A percentile compares a stretch with the other conserved stretches of the same genome.
These are phyloP conservation scores for Eutrema yunnanense DNA, from an alignment of 345 rosid species.

Conservation along the genomic window DNA sequence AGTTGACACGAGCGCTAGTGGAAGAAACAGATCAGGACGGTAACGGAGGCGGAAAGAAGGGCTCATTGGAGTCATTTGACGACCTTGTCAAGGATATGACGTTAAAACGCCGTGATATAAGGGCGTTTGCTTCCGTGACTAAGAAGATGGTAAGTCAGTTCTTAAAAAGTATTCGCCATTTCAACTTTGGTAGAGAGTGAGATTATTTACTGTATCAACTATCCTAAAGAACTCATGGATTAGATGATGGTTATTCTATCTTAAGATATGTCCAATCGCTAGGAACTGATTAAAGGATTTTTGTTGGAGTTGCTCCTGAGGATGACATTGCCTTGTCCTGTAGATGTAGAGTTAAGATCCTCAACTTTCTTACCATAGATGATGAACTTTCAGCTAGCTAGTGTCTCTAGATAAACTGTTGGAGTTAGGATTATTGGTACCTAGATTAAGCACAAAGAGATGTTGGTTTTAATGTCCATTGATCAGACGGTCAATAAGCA, in stretches of 20 bases:
- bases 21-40: constrained; percentile 50
- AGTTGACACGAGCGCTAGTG: constrained; percentile 62
- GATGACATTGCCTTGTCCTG: background rate
- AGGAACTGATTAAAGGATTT: background rate
- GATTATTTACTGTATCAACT: background rate
- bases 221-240: background rate
- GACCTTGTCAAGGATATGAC: constrained; percentile 69
- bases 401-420: background rate
- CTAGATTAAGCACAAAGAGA: background rate
- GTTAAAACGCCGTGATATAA: constrained; percentile 55
- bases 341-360: background rate
- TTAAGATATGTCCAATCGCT: background rate
- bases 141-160: constrained; percentile 65
- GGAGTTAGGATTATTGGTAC: background rate
- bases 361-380: background rate
- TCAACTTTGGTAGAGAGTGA: background rate
- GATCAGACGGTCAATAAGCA: background rate
- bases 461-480: background rate
- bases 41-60: constrained; percentile 32
- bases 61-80: constrained; percentile 54
- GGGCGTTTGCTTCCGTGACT: constrained; percentile 66
- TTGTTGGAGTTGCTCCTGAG: background rate
- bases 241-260: background rate
- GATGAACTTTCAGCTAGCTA: background rate
- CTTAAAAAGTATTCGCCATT: background rate